phyloP scores from a whole-genome alignment of 192 early-diverging fungal species.

The Backusella macrospora region DNA sequence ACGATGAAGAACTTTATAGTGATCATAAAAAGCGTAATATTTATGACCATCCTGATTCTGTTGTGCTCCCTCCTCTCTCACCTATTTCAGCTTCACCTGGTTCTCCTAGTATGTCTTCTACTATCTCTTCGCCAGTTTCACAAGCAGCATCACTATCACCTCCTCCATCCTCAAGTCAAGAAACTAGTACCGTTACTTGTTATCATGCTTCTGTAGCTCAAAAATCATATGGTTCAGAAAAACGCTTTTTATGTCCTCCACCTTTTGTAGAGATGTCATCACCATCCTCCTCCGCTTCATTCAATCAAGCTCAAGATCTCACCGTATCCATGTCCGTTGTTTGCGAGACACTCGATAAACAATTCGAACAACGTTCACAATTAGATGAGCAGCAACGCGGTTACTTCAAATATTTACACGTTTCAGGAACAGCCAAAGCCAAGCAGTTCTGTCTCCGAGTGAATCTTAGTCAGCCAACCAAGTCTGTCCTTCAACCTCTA shows the following conservation, averaged over 20 bases:
- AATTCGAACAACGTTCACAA: constrained; percentile 50
- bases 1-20: neutral
- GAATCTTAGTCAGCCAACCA: constrained; percentile 46
- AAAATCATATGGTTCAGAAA: constrained; percentile 94
- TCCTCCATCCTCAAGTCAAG: neutral
- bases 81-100: constrained; percentile 12
- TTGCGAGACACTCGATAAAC: constrained; percentile 38
- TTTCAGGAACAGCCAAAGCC: constrained; percentile 78
- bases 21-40: neutral
- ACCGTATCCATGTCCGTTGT: constrained; percentile 39
- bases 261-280: constrained; percentile 62
- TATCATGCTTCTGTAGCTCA: constrained; percentile 85
- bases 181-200: constrained; percentile 73
- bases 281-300: constrained; percentile 40
- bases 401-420: constrained; percentile 77
- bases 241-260: constrained; percentile 81
- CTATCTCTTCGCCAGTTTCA: constrained; percentile 7
- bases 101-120: neutral
- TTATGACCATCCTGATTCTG: neutral
- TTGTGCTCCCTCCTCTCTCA: neutral
- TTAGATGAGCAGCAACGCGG: constrained; percentile 59
- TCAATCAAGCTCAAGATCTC: constrained; percentile 33
- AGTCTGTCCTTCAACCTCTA: constrained; percentile 23
- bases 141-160: constrained; percentile 13
- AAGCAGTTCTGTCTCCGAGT: constrained; percentile 77